Percentiles rank a stretch among this genome's conserved stretches.
These are phyloP conservation scores for Arctostaphylos glauca DNA, from an alignment of 148 eudicot genomes.

Conservation along the genomic window DNA sequence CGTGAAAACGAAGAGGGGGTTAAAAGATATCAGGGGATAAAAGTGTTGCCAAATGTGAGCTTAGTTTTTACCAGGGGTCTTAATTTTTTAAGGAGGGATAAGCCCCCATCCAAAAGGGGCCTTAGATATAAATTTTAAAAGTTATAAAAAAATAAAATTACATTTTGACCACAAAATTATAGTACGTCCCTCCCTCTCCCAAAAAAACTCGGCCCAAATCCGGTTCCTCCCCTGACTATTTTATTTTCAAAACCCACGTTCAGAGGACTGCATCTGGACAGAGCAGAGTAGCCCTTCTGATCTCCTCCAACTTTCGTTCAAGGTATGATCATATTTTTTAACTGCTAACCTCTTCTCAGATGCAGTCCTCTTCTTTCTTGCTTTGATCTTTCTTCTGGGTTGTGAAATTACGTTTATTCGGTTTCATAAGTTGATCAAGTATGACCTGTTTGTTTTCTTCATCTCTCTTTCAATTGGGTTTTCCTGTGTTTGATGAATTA, in stretches of 20 bases:
- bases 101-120: no score
- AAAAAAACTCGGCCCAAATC: no score
- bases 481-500: background rate
- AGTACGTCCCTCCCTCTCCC: no score
- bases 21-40: no score
- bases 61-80: no score
- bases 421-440: background rate
- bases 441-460: background rate
- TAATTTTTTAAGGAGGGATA: no score
- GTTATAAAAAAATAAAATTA: no score
- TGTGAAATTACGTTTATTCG: background rate
- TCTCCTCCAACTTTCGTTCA: conserved; percentile 7
- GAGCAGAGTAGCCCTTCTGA: background rate
- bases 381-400: background rate
- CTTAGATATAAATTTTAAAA: no score
- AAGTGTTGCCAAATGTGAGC: no score
- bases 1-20: no score
- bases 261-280: background rate
- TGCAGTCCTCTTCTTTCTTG: background rate
- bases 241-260: background rate
- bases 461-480: background rate
- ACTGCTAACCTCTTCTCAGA: background rate
- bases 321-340: background rate
- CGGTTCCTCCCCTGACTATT: no score
- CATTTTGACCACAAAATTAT: no score